Conservation (phyloP, 139 green algal species). For the Zygnema circumcarinatum region DNA sequence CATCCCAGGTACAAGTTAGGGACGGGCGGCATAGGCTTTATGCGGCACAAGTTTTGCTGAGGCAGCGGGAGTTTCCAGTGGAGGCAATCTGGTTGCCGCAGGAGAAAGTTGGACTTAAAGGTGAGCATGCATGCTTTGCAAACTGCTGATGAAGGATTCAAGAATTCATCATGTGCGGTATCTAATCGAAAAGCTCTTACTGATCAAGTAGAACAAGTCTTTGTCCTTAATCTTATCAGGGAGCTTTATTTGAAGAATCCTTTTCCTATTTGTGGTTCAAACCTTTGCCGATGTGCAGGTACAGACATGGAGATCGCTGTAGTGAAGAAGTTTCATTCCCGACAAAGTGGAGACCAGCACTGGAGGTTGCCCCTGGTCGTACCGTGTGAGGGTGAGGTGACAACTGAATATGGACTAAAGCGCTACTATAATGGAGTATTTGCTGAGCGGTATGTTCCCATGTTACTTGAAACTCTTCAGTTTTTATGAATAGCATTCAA, state of each 20-base stretch:
- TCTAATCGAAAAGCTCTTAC: neutral
- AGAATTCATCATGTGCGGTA: neutral
- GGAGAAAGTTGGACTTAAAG: slow-evolving; percentile 37
- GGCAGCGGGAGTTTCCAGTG: slow-evolving; percentile 40
- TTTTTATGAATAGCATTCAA: neutral
- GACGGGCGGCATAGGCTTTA: slow-evolving; percentile 48
- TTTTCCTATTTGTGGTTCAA: too few relatives aligned
- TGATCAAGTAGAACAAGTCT: too few relatives aligned
- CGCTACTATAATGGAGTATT: slow-evolving; percentile 67
- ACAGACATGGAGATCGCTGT: neutral
- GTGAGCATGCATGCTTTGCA: slow-evolving; percentile 24
- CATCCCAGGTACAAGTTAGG: slow-evolving; percentile 32
- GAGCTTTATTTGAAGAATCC: too few relatives aligned
- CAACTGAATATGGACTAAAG: slow-evolving; percentile 61
- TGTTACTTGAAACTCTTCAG: neutral
- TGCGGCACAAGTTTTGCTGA: slow-evolving; percentile 25
- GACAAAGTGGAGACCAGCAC: slow-evolving; percentile 51
- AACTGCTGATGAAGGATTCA: slow-evolving; percentile 15
- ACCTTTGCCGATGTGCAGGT: slow-evolving; percentile 11
- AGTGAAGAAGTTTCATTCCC: slow-evolving; percentile 9
- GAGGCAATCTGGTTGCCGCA: slow-evolving; percentile 62
- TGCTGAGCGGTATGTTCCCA: slow-evolving; percentile 39
- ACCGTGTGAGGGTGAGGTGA: slow-evolving; percentile 54
- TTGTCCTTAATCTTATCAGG: too few relatives aligned
- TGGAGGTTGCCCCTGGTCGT: slow-evolving; percentile 45